Base-by-base conservation (phyloP, 179 eudicot genomes). In the Drosera spatulata region DNA sequence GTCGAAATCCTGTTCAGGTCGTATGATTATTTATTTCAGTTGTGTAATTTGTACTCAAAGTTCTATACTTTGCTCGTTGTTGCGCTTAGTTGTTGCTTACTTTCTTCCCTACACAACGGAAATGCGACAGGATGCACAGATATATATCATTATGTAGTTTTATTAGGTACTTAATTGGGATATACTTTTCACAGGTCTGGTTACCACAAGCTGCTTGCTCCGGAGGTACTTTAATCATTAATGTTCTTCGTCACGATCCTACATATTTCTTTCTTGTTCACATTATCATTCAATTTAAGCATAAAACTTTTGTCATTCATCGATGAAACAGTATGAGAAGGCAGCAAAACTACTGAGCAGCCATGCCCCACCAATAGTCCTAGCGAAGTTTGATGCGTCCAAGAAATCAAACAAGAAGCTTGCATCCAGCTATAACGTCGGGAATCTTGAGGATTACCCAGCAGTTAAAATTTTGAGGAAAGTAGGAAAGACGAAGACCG, bases 131-230 rank as follows among this genome's bases (percentile, higher is more conserved):
- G n/a, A n/a, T n/a, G n/a, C n/a, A n/a, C n/a, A n/a, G 1, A 22
- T 22, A 22, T 22, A 22, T 22, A 22, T 22, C 33, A 22, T 22
- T 22, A 22, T 22, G 33, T 22, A 22, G 33, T 22, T 22, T 22
- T 22, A 22, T 22, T 22, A 22, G 33, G 33, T 51, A 44, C 58
- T 66, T 53, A 58, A n/a, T n/a, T n/a, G n/a, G n/a, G n/a, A n/a
- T n/a, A n/a, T n/a, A n/a, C n/a, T n/a, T 44, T 43, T 69, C 59
- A 43, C 78, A 91, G 98, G 98, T 88, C 96, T 72, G 98, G 96
- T 3, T 96, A 85, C 69, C 88, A 96, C 68, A 82, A 85, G 81
- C 82, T 78, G 41, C 89, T 91, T 50, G 85, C 84, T 57, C 98
- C 96, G 4, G 96, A 91, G 91, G 97, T 91, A 84, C 55, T 22